Evolutionary conservation across 306 rosid species (phyloP), one percentile per base, ranked within the genome.

Genomic region (Trichosanthes cucumerina): DNA sequence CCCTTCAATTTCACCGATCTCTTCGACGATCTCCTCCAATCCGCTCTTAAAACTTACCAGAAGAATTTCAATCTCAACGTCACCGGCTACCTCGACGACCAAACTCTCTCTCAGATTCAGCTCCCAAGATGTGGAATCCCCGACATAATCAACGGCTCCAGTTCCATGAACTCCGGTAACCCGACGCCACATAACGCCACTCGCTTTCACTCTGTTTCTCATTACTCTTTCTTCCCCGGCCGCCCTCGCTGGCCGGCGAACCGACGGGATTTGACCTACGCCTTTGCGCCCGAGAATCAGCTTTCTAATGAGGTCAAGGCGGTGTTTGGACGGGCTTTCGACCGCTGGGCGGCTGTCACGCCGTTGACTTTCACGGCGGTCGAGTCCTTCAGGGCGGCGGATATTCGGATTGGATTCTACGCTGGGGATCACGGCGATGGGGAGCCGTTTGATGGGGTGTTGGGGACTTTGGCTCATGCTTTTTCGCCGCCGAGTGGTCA

Each of bases 401-500:
- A 94, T 18, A 78, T 92, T 1, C 85, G 10, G 80, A 86, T 94
- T 5, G 98, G 88, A 0, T 94, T 94, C 46, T 94, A 23, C 71
- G 24, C 28, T 1, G 97, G 96, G 1, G 92, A 92, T 57, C 98
- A 94, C 82, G 96, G 98, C 21, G 97, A 94, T 65, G 96, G 97
- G 0, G 97, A 92, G 81, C 79, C 98, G 3, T 94, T 94, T 69
- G 98, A 94, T 23, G 96, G 96, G 0, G 86, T 84, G 1, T 31
- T 94, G 36, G 97, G 98, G 83, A 94, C 98, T 0, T 79, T 94
- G 33, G 97, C 97, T 0, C 98, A 94, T 85, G 85, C 98, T 12
- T 94, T 94, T 71, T 90, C 98, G 0, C 98, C 96, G 9, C 88
- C 96, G 58, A 87, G 83, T 80, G 97, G 98, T 43, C 80, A 72